These are phyloP conservation scores for Solanum lignicaule DNA, from an alignment of 257 asterid genomes.

Conservation along the genomic window DNA sequence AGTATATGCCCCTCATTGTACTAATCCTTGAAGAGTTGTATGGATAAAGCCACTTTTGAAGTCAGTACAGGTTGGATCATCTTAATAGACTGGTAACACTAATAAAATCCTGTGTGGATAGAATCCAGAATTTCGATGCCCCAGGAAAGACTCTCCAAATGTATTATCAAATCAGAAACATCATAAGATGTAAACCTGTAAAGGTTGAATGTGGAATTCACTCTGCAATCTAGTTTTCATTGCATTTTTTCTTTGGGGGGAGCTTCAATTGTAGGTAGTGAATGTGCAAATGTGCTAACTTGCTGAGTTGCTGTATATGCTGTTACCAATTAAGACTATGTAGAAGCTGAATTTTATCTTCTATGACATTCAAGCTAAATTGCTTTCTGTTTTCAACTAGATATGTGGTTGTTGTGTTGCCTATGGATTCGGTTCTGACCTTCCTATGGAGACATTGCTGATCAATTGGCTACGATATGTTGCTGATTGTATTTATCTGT, in stretches of 20 bases:
- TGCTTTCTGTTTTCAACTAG: not conserved
- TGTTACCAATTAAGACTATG: not conserved
- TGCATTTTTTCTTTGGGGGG: not conserved
- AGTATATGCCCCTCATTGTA: not conserved
- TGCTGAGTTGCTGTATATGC: not conserved
- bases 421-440: not conserved
- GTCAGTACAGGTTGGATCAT: not conserved
- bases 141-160: not conserved
- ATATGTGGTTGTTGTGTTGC: not conserved
- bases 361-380: not conserved
- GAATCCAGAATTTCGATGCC: not conserved
- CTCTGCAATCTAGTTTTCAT: not conserved
- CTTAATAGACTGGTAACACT: not conserved
- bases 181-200: not conserved
- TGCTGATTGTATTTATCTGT: not conserved
- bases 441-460: not conserved
- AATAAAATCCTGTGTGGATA: not conserved
- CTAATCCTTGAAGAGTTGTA: not conserved
- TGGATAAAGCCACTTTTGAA: not conserved
- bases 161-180: not conserved
- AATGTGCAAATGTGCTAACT: not conserved
- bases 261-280: not conserved
- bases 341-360: not conserved
- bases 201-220: not conserved
- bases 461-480: not conserved